Conservation (phyloP, 1,139 yeast genomes). For the Magnusiomyces ingens region DNA sequence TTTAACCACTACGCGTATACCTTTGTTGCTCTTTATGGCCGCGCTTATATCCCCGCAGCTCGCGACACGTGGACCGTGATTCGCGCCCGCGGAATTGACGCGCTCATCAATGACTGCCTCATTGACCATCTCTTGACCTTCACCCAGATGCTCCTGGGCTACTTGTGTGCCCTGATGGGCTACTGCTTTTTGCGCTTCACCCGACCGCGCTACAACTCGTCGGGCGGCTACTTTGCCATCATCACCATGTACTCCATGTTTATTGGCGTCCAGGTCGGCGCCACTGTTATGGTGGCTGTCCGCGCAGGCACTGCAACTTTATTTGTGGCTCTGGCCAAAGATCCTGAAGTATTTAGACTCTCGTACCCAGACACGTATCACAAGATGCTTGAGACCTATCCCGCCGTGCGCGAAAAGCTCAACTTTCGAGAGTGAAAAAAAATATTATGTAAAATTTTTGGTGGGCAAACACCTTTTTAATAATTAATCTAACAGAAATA, state of each 20-base stretch:
- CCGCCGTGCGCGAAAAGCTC: constrained; percentile 52
- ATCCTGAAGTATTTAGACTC: constrained; percentile 76
- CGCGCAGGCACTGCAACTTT: constrained; percentile 80
- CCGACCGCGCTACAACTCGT: constrained; percentile 61
- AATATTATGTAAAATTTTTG: background rate
- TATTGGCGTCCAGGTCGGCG: constrained; percentile 69
- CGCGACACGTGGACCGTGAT: constrained; percentile 76
- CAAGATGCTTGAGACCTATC: constrained; percentile 64
- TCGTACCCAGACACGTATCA: constrained; percentile 73
- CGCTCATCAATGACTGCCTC: constrained; percentile 76
- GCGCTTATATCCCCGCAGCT: constrained; percentile 66
- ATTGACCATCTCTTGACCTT: constrained; percentile 70
- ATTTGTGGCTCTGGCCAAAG: constrained; percentile 79
- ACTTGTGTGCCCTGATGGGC: constrained; percentile 59
- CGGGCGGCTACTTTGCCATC: constrained; percentile 66
- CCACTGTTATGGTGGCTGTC: constrained; percentile 65
- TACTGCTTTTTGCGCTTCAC: constrained; percentile 68
- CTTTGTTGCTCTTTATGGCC: constrained; percentile 81
- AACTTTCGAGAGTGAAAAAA: constrained; percentile 11
- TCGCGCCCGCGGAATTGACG: constrained; percentile 77
- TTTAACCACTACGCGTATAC: constrained; percentile 90
- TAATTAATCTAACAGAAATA: background rate
- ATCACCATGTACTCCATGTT: constrained; percentile 72
- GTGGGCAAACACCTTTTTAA: no score
- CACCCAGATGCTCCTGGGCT: constrained; percentile 65